phyloP scores from a whole-genome alignment of 2,329 filamentous ascomycete species.

The Verticillium klebahnii region DNA sequence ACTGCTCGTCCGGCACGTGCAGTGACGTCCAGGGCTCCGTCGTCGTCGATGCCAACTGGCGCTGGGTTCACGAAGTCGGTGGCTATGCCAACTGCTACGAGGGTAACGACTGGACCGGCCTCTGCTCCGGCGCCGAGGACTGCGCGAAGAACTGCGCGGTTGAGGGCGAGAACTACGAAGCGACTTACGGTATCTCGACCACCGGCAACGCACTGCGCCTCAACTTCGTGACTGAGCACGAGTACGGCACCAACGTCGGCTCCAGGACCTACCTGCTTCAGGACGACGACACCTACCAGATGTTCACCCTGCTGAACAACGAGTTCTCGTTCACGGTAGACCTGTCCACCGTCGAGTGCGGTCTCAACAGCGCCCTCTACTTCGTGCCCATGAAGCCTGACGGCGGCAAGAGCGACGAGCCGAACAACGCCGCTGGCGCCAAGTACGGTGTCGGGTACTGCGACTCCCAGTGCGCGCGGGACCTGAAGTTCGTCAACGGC shows the following conservation, averaged over 20 bases:
- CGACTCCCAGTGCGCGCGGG: constrained; percentile 42
- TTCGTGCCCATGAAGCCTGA: constrained; percentile 53
- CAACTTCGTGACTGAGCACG: constrained; percentile 46
- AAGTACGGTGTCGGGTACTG: constrained; percentile 57
- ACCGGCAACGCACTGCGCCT: constrained; percentile 42
- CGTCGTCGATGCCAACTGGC: constrained; percentile 50
- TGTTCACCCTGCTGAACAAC: constrained; percentile 55
- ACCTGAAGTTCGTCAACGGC: constrained; percentile 50
- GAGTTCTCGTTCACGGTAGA: constrained; percentile 66
- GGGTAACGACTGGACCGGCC: constrained; percentile 32
- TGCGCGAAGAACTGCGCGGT: constrained; percentile 41
- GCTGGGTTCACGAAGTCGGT: constrained; percentile 40
- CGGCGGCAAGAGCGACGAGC: constrained; percentile 42
- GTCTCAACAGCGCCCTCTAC: constrained; percentile 63
- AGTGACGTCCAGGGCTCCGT: constrained; percentile 38
- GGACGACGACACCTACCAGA: constrained; percentile 50
- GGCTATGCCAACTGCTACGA: constrained; percentile 45
- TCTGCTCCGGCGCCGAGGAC: constrained; percentile 32
- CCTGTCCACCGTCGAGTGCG: constrained; percentile 57
- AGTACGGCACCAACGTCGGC: constrained; percentile 35
- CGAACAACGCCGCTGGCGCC: constrained; percentile 42
- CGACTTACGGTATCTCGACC: constrained; percentile 44
- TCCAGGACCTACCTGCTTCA: constrained; percentile 57
- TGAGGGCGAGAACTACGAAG: constrained; percentile 40
- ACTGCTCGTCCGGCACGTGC: constrained; percentile 34